These are phyloP conservation scores for Melaleuca quinquenervia DNA, from an alignment of 345 rosid species.

Conservation along the genomic window DNA sequence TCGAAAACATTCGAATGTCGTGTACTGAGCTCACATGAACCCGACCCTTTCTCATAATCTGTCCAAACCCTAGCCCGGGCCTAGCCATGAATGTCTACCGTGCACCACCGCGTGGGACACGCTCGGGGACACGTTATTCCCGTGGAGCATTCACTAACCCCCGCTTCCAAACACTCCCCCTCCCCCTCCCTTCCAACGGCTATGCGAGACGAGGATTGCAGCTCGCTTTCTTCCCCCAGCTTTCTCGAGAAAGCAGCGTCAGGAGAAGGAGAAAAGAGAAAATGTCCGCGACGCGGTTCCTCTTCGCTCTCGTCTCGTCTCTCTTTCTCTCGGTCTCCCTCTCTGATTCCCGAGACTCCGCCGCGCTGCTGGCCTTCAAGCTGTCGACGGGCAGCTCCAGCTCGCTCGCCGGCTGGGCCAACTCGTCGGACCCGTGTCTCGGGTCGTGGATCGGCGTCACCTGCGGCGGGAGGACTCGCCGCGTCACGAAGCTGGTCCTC, in stretches of 20 bases:
- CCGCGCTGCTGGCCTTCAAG: conserved; percentile 17
- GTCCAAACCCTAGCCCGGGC: not conserved
- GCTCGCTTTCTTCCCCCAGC: not conserved
- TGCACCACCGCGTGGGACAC: not conserved
- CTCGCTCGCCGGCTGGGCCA: conserved; percentile 17
- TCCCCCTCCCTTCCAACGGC: not conserved
- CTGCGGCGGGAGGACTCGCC: conserved; percentile 13
- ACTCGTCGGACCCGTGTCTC: conserved; percentile 11
- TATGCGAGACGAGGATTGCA: not conserved
- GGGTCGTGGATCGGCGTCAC: conserved; percentile 31
- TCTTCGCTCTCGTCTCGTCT: not conserved
- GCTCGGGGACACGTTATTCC: not conserved
- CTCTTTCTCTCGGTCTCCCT: not conserved
- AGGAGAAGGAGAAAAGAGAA: not conserved
- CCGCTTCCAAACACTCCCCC: not conserved
- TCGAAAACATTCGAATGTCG: too few species aligned
- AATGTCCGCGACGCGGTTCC: not conserved
- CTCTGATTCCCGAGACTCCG: not conserved
- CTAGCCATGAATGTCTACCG: not conserved
- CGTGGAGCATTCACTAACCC: not conserved
- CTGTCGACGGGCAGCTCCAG: not conserved
- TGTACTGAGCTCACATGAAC: too few species aligned
- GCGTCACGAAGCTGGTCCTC: conserved; percentile 25
- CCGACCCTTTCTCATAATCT: too few species aligned
- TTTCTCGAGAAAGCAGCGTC: not conserved